Evolutionary conservation across 176 grass and related monocot species (phyloP).

Genomic region (Musa schizocarpa): DNA sequence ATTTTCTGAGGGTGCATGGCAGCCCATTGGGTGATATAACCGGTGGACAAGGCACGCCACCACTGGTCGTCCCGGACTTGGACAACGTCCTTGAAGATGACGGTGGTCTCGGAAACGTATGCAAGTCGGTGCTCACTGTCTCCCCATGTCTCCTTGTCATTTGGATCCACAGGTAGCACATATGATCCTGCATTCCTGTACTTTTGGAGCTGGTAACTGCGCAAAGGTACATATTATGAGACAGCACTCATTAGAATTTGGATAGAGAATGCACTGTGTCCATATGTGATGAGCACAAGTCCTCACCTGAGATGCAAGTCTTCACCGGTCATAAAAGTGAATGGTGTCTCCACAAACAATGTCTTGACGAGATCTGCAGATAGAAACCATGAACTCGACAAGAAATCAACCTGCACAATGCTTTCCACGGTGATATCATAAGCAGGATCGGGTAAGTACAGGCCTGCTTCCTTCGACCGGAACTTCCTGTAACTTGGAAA

Average conservation of each 20-base stretch:
- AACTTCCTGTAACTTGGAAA: slow-evolving; percentile 96
- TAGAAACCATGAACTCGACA: slow-evolving; percentile 93
- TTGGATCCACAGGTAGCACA: slow-evolving; percentile 71
- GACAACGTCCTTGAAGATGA: slow-evolving; percentile 94
- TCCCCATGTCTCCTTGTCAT: slow-evolving; percentile 87
- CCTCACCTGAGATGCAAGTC: slow-evolving; percentile 75
- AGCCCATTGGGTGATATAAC: slow-evolving; percentile 94
- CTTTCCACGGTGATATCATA: slow-evolving; percentile 75
- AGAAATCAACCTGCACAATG: slow-evolving; percentile 90
- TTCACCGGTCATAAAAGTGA: slow-evolving; percentile 93
- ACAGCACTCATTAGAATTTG: not conserved
- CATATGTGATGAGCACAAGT: not conserved
- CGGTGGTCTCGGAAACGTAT: slow-evolving; percentile 75
- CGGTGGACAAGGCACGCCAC: slow-evolving; percentile 83
- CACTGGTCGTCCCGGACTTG: slow-evolving; percentile 89
- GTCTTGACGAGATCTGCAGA: slow-evolving; percentile 67
- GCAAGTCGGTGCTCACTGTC: slow-evolving; percentile 95
- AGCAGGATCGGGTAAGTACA: slow-evolving; percentile 88
- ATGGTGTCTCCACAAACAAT: slow-evolving; percentile 80
- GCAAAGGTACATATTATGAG: not conserved
- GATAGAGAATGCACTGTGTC: no score
- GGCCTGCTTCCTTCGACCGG: slow-evolving; percentile 65
- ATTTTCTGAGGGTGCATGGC: slow-evolving; percentile 92
- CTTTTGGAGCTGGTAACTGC: slow-evolving; percentile 91
- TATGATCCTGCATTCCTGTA: slow-evolving; percentile 84